Evolutionary conservation across 2,329 filamentous ascomycete species (phyloP).

Genomic region (Penicillium decumbens): DNA sequence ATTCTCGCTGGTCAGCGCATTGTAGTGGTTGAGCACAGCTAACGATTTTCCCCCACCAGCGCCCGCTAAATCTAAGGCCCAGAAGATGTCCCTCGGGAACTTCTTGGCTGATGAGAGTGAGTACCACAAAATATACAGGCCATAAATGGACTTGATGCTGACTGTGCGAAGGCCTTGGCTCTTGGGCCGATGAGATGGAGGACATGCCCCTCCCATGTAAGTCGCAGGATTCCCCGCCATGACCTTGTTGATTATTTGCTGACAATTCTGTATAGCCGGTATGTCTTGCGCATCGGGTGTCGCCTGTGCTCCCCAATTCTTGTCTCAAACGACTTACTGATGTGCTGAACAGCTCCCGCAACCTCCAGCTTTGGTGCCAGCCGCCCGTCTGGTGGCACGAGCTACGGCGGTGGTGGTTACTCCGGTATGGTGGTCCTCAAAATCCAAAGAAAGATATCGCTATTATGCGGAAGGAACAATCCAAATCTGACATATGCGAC

Average conservation of each 20-base stretch:
- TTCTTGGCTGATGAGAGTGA: slow-evolving; percentile 90
- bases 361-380: slow-evolving; percentile 48
- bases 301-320: background rate
- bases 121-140: slow-evolving; percentile 35
- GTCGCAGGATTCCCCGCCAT: slow-evolving; percentile 32
- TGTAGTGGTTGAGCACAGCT: slow-evolving; percentile 43
- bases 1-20: background rate
- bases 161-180: slow-evolving; percentile 63
- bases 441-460: background rate
- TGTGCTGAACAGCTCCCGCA: slow-evolving; percentile 35
- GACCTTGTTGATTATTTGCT: slow-evolving; percentile 8
- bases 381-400: slow-evolving; percentile 44
- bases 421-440: slow-evolving; percentile 22
- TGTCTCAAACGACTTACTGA: slow-evolving; percentile 14
- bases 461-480: background rate
- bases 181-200: slow-evolving; percentile 99
- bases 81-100: slow-evolving; percentile 97
- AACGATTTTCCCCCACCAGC: slow-evolving; percentile 50
- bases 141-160: slow-evolving; percentile 15
- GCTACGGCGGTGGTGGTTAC: slow-evolving; percentile 32
- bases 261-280: slow-evolving; percentile 28
- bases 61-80: slow-evolving; percentile 86
- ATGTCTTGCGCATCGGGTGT: slow-evolving; percentile 17
- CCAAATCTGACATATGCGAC: slow-evolving; percentile 15
- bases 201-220: slow-evolving; percentile 70